These are phyloP conservation scores for Phytophthora agathidicida DNA, from an alignment of 352 stramenopile genomes.

Conservation along the genomic window DNA sequence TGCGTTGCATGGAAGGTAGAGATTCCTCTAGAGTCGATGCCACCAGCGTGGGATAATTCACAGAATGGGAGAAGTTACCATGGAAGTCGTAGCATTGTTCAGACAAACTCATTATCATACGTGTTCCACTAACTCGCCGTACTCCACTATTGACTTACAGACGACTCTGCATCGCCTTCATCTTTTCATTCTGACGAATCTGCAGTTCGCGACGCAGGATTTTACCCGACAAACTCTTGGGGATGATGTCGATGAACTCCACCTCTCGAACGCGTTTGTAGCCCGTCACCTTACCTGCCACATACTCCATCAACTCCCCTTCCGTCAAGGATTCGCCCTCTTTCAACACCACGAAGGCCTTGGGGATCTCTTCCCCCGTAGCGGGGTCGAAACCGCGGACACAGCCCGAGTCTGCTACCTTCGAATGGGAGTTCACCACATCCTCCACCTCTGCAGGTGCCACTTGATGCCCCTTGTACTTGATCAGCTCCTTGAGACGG, in stretches of 20 bases:
- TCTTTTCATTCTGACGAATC: constrained; percentile 38
- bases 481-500: constrained; percentile 95
- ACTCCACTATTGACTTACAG: constrained; percentile 13
- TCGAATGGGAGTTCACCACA: constrained; percentile 82
- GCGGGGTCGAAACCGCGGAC: constrained; percentile 55
- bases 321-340: constrained; percentile 48
- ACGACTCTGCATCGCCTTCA: constrained; percentile 33
- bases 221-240: constrained; percentile 93
- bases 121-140: background rate
- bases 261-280: constrained; percentile 92
- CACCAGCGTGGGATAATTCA: background rate
- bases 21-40: constrained; percentile 5
- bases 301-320: constrained; percentile 81
- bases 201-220: constrained; percentile 89
- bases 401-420: constrained; percentile 49
- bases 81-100: too few species aligned
- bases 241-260: constrained; percentile 89
- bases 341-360: constrained; percentile 91
- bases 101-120: too few species aligned
- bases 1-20: too few species aligned
- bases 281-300: constrained; percentile 75
- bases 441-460: constrained; percentile 93
- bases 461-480: constrained; percentile 94
- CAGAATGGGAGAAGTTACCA: too few species aligned
- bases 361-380: constrained; percentile 87